Evolutionary conservation across 257 asterid genomes (phyloP).

Genomic region (Leptodermis oblonga): DNA sequence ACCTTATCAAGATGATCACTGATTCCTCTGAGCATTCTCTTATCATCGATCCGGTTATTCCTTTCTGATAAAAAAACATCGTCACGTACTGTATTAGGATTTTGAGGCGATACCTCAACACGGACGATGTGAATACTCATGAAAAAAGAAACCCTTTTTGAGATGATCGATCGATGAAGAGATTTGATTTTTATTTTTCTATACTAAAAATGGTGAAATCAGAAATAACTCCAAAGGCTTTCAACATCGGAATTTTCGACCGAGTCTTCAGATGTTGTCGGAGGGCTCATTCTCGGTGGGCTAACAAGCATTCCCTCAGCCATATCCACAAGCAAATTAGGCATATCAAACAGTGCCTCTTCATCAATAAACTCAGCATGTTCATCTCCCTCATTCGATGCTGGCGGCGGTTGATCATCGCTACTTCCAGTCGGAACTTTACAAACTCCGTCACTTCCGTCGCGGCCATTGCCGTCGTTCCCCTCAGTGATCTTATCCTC

Average conservation of each 20-base stretch:
- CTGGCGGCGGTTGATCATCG: background rate
- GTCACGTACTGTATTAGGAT: too few species aligned
- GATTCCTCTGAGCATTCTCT: background rate
- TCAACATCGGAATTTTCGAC: constrained; percentile 31
- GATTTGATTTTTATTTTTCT: too few species aligned
- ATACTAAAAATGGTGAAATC: too few species aligned
- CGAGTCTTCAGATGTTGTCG: constrained; percentile 21
- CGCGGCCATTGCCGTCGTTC: background rate
- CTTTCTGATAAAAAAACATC: background rate
- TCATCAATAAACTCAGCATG: constrained; percentile 29
- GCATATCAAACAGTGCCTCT: constrained; percentile 41
- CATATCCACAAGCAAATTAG: constrained; percentile 46
- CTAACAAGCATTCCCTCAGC: constrained; percentile 48
- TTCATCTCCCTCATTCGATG: background rate
- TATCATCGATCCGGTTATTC: background rate
- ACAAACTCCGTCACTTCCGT: background rate
- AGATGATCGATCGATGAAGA: too few species aligned
- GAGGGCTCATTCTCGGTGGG: constrained; percentile 37
- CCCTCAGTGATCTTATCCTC: background rate
- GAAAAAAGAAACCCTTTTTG: too few species aligned
- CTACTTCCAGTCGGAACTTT: background rate
- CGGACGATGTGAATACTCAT: too few species aligned
- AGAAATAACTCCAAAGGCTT: constrained; percentile 35
- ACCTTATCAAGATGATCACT: background rate
- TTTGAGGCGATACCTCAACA: too few species aligned